Evolutionary conservation across 345 rosid genomes (phyloP).

Genomic region (Arabis alpina): DNA sequence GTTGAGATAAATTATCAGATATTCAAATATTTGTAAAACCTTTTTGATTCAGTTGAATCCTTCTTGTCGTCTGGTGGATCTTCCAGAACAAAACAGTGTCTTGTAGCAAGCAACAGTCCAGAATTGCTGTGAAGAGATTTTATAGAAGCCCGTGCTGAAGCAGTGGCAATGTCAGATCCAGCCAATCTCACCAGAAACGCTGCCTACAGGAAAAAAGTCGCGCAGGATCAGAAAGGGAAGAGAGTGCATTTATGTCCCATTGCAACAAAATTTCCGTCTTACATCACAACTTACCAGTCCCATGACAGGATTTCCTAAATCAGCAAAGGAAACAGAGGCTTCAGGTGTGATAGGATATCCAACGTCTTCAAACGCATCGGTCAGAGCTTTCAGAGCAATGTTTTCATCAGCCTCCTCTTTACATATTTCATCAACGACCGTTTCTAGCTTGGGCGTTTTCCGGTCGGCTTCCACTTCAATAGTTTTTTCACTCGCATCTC

Average conservation of each 20-base stretch:
- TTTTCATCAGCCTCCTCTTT: slow-evolving; percentile 51
- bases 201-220: slow-evolving; percentile 56
- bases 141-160: slow-evolving; percentile 68
- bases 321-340: slow-evolving; percentile 75
- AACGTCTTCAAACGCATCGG: slow-evolving; percentile 87
- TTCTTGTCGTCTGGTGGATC: slow-evolving; percentile 77
- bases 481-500: slow-evolving; percentile 45
- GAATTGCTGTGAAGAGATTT: slow-evolving; percentile 64
- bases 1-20: background rate
- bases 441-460: slow-evolving; percentile 51
- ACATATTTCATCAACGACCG: slow-evolving; percentile 47
- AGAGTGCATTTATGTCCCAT: background rate
- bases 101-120: slow-evolving; percentile 73
- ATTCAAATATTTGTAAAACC: slow-evolving; percentile 49
- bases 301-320: slow-evolving; percentile 96
- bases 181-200: slow-evolving; percentile 70
- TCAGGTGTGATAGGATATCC: slow-evolving; percentile 72
- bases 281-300: slow-evolving; percentile 75
- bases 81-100: slow-evolving; percentile 88
- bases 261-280: slow-evolving; percentile 1
- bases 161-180: slow-evolving; percentile 72
- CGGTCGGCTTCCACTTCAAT: slow-evolving; percentile 44
- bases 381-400: slow-evolving; percentile 71
- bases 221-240: slow-evolving; percentile 24
- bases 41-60: slow-evolving; percentile 52